These are phyloP conservation scores for Aspergillus tamarii DNA, from an alignment of 2,329 filamentous ascomycete species.

Conservation along the genomic window DNA sequence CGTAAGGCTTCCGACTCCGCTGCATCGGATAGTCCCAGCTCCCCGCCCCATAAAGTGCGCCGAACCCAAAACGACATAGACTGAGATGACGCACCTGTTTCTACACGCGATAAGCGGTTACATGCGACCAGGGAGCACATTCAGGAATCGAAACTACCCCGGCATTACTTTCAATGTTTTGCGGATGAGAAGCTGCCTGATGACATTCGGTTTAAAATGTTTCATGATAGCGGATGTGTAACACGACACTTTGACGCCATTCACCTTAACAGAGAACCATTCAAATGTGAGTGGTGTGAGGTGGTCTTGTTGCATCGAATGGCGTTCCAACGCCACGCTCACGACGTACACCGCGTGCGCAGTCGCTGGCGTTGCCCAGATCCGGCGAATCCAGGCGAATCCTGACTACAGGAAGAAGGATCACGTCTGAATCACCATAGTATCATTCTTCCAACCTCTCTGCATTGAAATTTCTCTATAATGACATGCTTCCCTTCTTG, in stretches of 20 bases:
- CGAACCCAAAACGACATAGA: neutral
- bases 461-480: too few relatives aligned
- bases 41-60: constrained; percentile 5
- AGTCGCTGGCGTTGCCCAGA: constrained; percentile 21
- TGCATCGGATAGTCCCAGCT: constrained; percentile 5
- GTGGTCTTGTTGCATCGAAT: constrained; percentile 22
- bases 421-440: too few relatives aligned
- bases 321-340: constrained; percentile 24
- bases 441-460: too few relatives aligned
- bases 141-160: neutral
- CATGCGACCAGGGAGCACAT: constrained; percentile 19
- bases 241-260: constrained; percentile 23
- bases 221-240: constrained; percentile 20
- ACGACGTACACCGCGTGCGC: constrained; percentile 20
- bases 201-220: constrained; percentile 20
- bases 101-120: constrained; percentile 10
- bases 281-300: constrained; percentile 23
- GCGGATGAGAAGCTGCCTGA: constrained; percentile 16
- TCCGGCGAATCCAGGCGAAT: neutral
- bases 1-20: constrained; percentile 9
- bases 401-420: too few relatives aligned
- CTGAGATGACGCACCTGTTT: constrained; percentile 5
- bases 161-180: constrained; percentile 6
- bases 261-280: constrained; percentile 20
- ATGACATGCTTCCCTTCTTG: too few relatives aligned